phyloP scores from a whole-genome alignment of 352 stramenopile genomes.

The Plasmopara muralis region DNA sequence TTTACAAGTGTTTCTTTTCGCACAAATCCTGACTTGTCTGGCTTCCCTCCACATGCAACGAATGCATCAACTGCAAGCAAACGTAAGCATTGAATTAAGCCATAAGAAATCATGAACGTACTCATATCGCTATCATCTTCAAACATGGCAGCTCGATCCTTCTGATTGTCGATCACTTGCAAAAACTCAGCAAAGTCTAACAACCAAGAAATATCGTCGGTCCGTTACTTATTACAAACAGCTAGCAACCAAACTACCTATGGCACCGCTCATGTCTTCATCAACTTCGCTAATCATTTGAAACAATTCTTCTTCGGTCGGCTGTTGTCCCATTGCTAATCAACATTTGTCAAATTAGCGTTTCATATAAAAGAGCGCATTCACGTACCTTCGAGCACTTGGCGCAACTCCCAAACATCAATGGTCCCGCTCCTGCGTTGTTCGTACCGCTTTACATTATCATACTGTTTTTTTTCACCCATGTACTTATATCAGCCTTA shows the following conservation, averaged over 20 bases:
- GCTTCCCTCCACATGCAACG: constrained; percentile 92
- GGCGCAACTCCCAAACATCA: too few species aligned
- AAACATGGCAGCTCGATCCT: constrained; percentile 92
- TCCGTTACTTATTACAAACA: too few species aligned
- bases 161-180: constrained; percentile 97
- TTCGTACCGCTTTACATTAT: too few species aligned
- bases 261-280: constrained; percentile 43
- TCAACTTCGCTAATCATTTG: constrained; percentile 92
- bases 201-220: constrained; percentile 15
- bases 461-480: too few species aligned
- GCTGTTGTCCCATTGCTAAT: constrained; percentile 93
- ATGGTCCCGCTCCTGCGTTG: too few species aligned
- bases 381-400: too few species aligned
- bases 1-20: constrained; percentile 85
- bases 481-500: constrained; percentile 6
- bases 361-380: too few species aligned
- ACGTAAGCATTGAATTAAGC: constrained; percentile 83
- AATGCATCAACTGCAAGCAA: constrained; percentile 89
- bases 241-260: too few species aligned
- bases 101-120: too few species aligned
- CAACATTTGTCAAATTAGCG: not conserved
- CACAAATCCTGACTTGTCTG: constrained; percentile 90
- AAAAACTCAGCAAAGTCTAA: constrained; percentile 97
- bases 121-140: constrained; percentile 85
- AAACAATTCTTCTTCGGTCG: constrained; percentile 98